Conservation (phyloP, 2,329 filamentous ascomycete genomes). For the Verticillium tricorpus region DNA sequence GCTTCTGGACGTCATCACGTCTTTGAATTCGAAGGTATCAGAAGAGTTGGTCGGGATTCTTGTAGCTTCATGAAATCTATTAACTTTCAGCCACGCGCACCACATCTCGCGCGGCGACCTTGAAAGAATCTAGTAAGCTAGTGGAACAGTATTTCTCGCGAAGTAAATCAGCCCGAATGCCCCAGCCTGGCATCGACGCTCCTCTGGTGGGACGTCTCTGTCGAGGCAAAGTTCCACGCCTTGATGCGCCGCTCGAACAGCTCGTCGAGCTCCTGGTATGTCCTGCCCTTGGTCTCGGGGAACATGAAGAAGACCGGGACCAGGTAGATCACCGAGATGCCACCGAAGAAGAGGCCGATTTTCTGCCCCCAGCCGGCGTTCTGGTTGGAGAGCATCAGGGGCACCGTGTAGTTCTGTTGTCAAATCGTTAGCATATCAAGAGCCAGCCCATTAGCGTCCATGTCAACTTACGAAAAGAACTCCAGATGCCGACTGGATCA, state of each 20-base stretch:
- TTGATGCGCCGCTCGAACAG: slow-evolving; percentile 13
- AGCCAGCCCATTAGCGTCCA: background rate
- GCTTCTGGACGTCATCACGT: slow-evolving; percentile 33
- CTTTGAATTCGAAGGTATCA: slow-evolving; percentile 36
- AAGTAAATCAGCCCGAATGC: background rate
- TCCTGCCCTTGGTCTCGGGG: slow-evolving; percentile 17
- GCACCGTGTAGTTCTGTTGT: slow-evolving; percentile 13
- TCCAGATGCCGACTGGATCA: slow-evolving; percentile 5
- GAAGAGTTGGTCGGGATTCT: slow-evolving; percentile 22
- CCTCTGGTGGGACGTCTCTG: slow-evolving; percentile 1
- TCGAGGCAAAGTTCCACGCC: slow-evolving; percentile 14
- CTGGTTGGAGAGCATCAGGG: slow-evolving; percentile 16
- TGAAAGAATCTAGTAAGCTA: too few species aligned
- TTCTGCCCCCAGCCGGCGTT: slow-evolving; percentile 9
- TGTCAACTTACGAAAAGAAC: slow-evolving; percentile 1
- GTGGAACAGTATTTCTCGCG: too few species aligned
- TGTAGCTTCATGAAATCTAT: background rate
- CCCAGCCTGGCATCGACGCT: background rate
- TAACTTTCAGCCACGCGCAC: too few species aligned
- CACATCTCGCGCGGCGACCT: too few species aligned
- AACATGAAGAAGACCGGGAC: slow-evolving; percentile 9
- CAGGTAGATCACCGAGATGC: slow-evolving; percentile 15
- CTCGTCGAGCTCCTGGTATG: slow-evolving; percentile 16
- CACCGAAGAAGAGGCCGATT: slow-evolving; percentile 13
- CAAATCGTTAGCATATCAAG: background rate